Evolutionary conservation across 495 filamentous ascomycete genomes (phyloP).

Genomic region (Aspergillus bertholletiae): DNA sequence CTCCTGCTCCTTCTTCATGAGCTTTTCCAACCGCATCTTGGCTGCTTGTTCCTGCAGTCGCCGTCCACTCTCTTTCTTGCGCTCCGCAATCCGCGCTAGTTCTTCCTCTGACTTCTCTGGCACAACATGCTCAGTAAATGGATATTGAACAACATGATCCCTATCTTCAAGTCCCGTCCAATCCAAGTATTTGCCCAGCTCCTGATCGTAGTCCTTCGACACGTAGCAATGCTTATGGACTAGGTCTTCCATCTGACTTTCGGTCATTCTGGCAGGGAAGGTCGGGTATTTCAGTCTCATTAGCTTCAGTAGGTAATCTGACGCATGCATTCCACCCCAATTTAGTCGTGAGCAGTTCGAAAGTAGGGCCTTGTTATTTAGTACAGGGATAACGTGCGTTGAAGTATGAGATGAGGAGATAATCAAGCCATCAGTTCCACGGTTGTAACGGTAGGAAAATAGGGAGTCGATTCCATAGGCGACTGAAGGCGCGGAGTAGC

Average conservation of each 20-base stretch:
- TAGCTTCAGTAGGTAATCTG: conserved; percentile 87
- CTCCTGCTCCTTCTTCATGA: conserved; percentile 93
- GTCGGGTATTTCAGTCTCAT: conserved; percentile 89
- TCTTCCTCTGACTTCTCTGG: conserved; percentile 91
- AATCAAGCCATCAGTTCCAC: conserved; percentile 82
- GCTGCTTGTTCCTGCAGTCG: conserved; percentile 93
- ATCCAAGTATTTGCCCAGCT: conserved; percentile 71
- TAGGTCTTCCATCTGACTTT: conserved; percentile 80
- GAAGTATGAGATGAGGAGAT: conserved; percentile 89
- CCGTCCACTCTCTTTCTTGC: conserved; percentile 87
- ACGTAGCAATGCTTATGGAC: conserved; percentile 89
- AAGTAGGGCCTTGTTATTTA: conserved; percentile 78
- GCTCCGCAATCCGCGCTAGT: conserved; percentile 79
- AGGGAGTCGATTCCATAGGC: conserved; percentile 94
- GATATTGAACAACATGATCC: conserved; percentile 85
- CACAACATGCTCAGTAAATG: conserved; percentile 85
- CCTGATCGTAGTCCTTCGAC: conserved; percentile 73
- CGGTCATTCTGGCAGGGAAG: conserved; percentile 79
- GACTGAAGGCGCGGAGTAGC: conserved; percentile 82
- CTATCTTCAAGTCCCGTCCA: conserved; percentile 87
- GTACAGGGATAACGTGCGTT: conserved; percentile 92
- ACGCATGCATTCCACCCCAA: conserved; percentile 87
- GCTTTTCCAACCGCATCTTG: conserved; percentile 90
- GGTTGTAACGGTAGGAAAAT: conserved; percentile 91
- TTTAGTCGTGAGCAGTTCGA: conserved; percentile 83